phyloP scores from a whole-genome alignment of 306 rosid genomes.

The Vigna hirtella region DNA sequence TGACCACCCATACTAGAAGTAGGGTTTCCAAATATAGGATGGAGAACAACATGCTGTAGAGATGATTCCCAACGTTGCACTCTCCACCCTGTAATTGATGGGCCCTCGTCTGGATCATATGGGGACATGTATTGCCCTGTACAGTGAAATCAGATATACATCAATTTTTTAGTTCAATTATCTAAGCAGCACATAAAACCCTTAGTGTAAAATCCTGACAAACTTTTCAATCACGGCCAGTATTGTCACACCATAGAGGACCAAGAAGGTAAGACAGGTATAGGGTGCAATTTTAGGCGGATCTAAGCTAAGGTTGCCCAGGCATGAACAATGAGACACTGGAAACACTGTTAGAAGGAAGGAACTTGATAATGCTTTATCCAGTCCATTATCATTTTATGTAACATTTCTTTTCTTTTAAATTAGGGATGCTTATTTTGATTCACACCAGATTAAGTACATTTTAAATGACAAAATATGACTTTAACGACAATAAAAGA shows the following conservation, averaged over 20 bases:
- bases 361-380: slow-evolving; percentile 13
- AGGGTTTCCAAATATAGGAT: slow-evolving; percentile 96
- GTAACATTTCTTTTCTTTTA: not conserved
- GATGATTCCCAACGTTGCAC: slow-evolving; percentile 99
- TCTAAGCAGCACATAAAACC: slow-evolving; percentile 25
- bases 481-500: slow-evolving; percentile 24
- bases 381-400: slow-evolving; percentile 25
- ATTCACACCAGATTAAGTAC: slow-evolving; percentile 19
- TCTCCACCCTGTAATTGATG: slow-evolving; percentile 98
- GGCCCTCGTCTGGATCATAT: slow-evolving; percentile 99
- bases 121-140: slow-evolving; percentile 99
- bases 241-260: slow-evolving; percentile 29
- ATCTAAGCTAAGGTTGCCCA: slow-evolving; percentile 10
- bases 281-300: not conserved
- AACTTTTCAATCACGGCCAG: slow-evolving; percentile 30
- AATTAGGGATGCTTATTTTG: slow-evolving; percentile 4
- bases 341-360: not conserved
- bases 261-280: slow-evolving; percentile 30
- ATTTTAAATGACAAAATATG: slow-evolving; percentile 17
- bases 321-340: slow-evolving; percentile 32
- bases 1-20: slow-evolving; percentile 94
- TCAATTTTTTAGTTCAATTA: slow-evolving; percentile 31
- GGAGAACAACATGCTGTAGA: slow-evolving; percentile 90
- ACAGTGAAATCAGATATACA: slow-evolving; percentile 44
- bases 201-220: slow-evolving; percentile 28